Evolutionary conservation across 352 stramenopile genomes (phyloP).

Genomic region (Phytophthora boehmeriae): DNA sequence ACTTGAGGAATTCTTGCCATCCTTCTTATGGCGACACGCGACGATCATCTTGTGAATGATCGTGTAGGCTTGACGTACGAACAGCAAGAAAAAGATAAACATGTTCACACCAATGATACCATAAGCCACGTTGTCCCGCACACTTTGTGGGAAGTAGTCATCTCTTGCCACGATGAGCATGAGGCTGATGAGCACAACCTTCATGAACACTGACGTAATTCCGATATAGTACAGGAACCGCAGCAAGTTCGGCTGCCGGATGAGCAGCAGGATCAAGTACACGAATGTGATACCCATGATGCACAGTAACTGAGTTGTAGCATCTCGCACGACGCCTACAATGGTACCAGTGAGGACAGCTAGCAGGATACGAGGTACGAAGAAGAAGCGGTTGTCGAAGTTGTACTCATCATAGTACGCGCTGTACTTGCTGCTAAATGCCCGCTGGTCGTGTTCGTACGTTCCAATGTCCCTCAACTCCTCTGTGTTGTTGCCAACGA

Average conservation of each 20-base stretch:
- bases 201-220: slow-evolving; percentile 78
- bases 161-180: slow-evolving; percentile 84
- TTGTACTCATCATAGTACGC: slow-evolving; percentile 91
- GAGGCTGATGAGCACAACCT: slow-evolving; percentile 79
- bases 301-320: slow-evolving; percentile 75
- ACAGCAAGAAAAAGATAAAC: slow-evolving; percentile 84
- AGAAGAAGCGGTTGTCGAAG: slow-evolving; percentile 90
- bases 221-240: slow-evolving; percentile 88
- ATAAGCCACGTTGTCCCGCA: slow-evolving; percentile 86
- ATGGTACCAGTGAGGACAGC: slow-evolving; percentile 72
- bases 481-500: slow-evolving; percentile 66
- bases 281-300: slow-evolving; percentile 71
- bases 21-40: slow-evolving; percentile 51
- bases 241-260: slow-evolving; percentile 77
- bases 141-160: slow-evolving; percentile 77
- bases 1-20: slow-evolving; percentile 32
- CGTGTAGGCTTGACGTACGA: slow-evolving; percentile 79
- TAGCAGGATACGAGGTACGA: slow-evolving; percentile 77
- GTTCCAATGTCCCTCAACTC: slow-evolving; percentile 81
- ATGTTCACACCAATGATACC: slow-evolving; percentile 87
- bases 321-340: slow-evolving; percentile 70
- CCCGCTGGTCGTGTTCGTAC: slow-evolving; percentile 74
- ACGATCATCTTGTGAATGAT: slow-evolving; percentile 76
- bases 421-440: slow-evolving; percentile 85
- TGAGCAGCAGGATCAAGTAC: slow-evolving; percentile 74